A percentile compares a stretch with the other conserved stretches of the same genome.
These are phyloP conservation scores for Polygonum aviculare DNA, from an alignment of 148 eudicot species.

Conservation along the genomic window DNA sequence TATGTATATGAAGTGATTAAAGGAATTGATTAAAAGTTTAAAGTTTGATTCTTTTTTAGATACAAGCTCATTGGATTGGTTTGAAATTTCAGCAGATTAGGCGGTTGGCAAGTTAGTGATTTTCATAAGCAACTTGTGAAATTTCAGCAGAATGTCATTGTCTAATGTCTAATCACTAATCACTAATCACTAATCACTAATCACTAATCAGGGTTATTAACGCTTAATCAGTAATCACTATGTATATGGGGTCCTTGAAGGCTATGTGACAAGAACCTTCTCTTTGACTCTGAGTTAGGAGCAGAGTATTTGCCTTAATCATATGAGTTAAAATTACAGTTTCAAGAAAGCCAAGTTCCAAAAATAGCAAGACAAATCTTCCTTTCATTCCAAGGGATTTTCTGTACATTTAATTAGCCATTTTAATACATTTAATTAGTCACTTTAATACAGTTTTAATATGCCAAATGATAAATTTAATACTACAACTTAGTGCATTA, in stretches of 20 bases:
- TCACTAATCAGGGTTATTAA: background rate
- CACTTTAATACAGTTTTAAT: no score
- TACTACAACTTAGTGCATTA: no score
- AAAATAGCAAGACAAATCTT: background rate
- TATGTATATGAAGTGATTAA: background rate
- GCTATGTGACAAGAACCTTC: background rate
- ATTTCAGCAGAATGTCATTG: background rate
- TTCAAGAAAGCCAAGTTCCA: conserved; percentile 6
- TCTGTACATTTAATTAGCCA: background rate
- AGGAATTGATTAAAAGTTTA: no score
- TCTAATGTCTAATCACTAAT: background rate
- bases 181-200: conserved; percentile 5
- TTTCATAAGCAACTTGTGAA: background rate
- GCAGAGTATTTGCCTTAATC: background rate
- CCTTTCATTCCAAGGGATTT: background rate
- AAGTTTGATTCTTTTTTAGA: background rate
- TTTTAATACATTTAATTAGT: no score
- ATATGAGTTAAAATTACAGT: background rate
- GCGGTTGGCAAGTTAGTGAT: background rate
- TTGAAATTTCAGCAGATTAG: background rate
- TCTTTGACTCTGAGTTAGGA: background rate
- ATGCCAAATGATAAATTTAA: no score
- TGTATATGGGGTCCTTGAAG: background rate
- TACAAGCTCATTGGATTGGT: no score
- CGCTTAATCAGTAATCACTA: background rate